Conservation (phyloP, 805 yeast genomes). For the Metschnikowia shivogae region DNA sequence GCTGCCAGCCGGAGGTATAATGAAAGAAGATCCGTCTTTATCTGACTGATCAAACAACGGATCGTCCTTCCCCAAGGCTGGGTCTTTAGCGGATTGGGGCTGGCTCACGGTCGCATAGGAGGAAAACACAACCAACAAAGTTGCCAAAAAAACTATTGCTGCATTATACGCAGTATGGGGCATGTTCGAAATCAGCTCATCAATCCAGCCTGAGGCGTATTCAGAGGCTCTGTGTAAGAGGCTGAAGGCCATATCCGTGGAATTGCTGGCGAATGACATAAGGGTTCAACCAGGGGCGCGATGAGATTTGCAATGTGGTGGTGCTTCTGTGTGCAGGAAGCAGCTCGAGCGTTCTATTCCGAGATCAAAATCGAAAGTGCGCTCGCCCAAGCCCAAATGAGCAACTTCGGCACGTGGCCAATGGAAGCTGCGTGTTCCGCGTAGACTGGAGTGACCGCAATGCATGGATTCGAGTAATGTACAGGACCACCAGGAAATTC, state of each 20-base stretch:
- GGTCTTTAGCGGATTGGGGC: conserved; percentile 24
- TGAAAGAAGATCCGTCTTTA: conserved; percentile 17
- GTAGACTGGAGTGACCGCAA: no score
- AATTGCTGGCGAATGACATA: background rate
- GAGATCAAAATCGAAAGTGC: no score
- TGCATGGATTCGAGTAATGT: no score
- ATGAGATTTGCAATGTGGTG: background rate
- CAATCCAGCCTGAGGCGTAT: conserved; percentile 3
- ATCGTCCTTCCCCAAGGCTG: conserved; percentile 15
- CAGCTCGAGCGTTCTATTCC: no score
- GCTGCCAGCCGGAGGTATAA: conserved; percentile 9
- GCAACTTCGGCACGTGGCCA: no score
- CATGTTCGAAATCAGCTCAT: background rate
- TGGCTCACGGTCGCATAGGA: conserved; percentile 20
- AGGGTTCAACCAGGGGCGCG: background rate
- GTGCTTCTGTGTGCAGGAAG: background rate
- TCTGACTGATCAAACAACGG: conserved; percentile 23
- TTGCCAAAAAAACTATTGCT: conserved; percentile 17
- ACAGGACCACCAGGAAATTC: no score
- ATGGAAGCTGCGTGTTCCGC: no score
- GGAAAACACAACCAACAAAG: conserved; percentile 23
- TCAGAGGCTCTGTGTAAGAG: conserved; percentile 1
- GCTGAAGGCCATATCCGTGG: conserved; percentile 3
- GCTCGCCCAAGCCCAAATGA: no score
- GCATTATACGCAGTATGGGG: background rate